Conservation (phyloP, 768 basidiomycete genomes). For the Agrocybe chaxingu region DNA sequence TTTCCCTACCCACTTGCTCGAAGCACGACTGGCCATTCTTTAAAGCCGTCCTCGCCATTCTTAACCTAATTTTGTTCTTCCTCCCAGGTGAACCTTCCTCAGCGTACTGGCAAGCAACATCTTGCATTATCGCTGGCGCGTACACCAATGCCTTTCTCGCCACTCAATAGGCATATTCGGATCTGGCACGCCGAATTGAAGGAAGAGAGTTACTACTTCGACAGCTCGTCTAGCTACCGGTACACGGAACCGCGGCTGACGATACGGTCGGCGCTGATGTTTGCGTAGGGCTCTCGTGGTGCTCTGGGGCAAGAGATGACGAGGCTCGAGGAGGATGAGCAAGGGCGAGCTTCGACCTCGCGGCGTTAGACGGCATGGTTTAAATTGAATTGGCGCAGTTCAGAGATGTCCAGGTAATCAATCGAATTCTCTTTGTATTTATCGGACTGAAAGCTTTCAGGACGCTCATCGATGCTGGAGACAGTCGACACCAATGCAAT, state of each 20-base stretch:
- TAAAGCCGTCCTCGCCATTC: slow-evolving; percentile 5
- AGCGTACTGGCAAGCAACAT: slow-evolving; percentile 8
- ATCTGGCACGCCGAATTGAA: slow-evolving; percentile 4
- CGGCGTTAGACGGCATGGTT: no score
- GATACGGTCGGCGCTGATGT: slow-evolving; percentile 2
- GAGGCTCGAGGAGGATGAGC: no score
- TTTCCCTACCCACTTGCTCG: not conserved
- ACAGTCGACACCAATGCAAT: no score
- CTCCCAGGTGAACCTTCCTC: not conserved
- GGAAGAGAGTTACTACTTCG: not conserved
- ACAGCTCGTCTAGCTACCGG: slow-evolving; percentile 1
- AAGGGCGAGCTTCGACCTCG: no score
- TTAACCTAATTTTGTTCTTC: slow-evolving; percentile 6
- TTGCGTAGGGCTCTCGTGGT: not conserved
- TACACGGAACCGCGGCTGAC: not conserved
- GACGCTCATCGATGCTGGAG: no score
- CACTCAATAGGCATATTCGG: slow-evolving; percentile 7
- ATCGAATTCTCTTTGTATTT: no score
- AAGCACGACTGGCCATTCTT: no score
- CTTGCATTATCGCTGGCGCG: slow-evolving; percentile 1
- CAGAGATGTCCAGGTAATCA: no score
- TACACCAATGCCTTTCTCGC: slow-evolving; percentile 7
- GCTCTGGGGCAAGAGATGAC: no score
- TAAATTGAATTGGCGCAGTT: no score
- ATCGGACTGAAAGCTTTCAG: no score